These are phyloP conservation scores for Citropsis articulata DNA, from an alignment of 345 rosid species.

Conservation along the genomic window DNA sequence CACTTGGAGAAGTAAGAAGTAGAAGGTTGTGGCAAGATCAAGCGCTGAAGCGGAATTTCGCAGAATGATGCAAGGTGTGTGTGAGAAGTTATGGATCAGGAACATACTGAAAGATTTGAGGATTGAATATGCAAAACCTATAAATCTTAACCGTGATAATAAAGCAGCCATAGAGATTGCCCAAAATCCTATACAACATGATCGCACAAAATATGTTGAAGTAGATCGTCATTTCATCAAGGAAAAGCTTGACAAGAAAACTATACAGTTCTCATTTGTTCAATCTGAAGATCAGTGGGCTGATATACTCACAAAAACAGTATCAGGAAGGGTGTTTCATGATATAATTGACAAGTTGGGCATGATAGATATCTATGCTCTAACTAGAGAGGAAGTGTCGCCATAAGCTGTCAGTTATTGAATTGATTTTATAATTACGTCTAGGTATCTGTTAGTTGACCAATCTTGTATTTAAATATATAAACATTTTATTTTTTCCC, in stretches of 20 bases:
- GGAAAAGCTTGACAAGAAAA: background rate
- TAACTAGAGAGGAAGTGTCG: background rate
- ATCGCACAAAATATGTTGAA: conserved; percentile 1
- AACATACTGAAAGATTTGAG: background rate
- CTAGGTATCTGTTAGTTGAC: too few species aligned
- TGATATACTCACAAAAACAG: background rate
- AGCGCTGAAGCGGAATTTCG: background rate
- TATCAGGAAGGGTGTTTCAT: background rate
- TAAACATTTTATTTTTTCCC: too few species aligned
- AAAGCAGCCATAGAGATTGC: background rate
- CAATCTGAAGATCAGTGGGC: too few species aligned
- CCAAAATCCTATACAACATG: background rate
- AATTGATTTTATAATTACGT: background rate
- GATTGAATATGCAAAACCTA: background rate
- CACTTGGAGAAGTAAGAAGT: background rate
- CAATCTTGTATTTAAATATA: too few species aligned
- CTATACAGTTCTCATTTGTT: too few species aligned
- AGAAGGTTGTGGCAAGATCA: background rate
- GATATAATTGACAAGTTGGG: background rate
- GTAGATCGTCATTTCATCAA: background rate
- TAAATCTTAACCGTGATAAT: background rate
- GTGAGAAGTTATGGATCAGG: background rate
- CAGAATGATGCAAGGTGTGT: background rate
- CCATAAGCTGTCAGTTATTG: too few species aligned
- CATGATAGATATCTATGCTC: background rate